Percentiles rank a stretch among this genome's conserved stretches.
phyloP scores from a whole-genome alignment of 2,329 filamentous ascomycete species.

The Colletotrichum graminicola region DNA sequence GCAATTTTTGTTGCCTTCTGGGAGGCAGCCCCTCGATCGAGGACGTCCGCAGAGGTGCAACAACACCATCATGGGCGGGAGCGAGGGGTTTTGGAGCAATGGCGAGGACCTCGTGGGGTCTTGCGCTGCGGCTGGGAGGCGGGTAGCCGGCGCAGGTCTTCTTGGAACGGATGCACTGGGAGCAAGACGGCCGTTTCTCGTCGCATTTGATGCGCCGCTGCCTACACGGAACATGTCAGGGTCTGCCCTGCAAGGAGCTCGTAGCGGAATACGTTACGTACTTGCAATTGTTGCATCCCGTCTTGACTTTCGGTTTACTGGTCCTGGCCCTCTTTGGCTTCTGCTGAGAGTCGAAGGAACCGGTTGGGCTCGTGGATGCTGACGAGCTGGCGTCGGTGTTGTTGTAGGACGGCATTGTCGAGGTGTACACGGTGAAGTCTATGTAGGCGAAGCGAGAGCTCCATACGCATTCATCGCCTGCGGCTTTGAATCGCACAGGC shows the following conservation, averaged over 20 bases:
- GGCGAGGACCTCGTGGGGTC: conserved; percentile 60
- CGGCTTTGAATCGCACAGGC: conserved; percentile 3
- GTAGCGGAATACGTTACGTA: conserved; percentile 54
- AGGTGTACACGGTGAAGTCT: conserved; percentile 7
- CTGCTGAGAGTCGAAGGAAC: conserved; percentile 43
- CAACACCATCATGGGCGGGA: conserved; percentile 38
- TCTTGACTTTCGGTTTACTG: conserved; percentile 74
- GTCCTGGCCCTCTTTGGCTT: conserved; percentile 61
- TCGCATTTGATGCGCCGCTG: conserved; percentile 75
- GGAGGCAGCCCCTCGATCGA: conserved; percentile 39
- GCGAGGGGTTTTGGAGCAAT: conserved; percentile 63
- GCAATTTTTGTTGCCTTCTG: conserved; percentile 37
- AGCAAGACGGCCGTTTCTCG: conserved; percentile 71
- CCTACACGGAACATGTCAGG: conserved; percentile 54
- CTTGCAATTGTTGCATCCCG: conserved; percentile 77
- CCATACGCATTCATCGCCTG: conserved; percentile 33
- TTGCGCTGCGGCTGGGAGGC: conserved; percentile 63
- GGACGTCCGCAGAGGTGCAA: conserved; percentile 42
- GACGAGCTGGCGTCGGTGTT: conserved; percentile 25
- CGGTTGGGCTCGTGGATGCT: conserved; percentile 28
- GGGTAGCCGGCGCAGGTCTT: conserved; percentile 73
- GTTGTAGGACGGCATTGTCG: conserved; percentile 28
- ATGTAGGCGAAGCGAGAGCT: conserved; percentile 25
- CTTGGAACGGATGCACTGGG: conserved; percentile 70
- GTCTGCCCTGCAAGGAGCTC: conserved; percentile 26